phyloP scores from a whole-genome alignment of 2,329 filamentous ascomycete genomes.

The Monosporascus sp. region DNA sequence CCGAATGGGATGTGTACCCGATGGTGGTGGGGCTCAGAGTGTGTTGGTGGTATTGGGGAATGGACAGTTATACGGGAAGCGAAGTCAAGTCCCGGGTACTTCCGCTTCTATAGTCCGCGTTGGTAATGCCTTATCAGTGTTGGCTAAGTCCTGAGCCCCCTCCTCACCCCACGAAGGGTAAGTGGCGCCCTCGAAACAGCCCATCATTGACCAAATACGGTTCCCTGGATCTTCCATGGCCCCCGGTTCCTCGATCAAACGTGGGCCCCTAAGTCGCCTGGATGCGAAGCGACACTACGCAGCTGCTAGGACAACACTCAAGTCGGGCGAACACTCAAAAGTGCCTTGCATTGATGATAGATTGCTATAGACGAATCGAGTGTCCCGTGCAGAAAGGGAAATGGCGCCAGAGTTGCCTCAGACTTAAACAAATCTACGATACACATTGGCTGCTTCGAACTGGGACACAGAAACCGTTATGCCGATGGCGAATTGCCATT shows the following conservation, averaged over 20 bases:
- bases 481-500: neutral
- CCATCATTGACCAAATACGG: neutral
- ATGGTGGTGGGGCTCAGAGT: neutral
- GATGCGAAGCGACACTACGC: neutral
- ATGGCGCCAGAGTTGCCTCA: neutral
- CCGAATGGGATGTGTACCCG: neutral
- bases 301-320: neutral
- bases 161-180: neutral
- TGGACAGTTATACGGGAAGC: neutral
- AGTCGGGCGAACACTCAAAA: neutral
- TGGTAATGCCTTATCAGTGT: neutral
- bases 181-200: neutral
- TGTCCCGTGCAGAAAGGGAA: neutral
- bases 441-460: neutral
- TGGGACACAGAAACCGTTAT: neutral
- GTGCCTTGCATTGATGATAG: neutral
- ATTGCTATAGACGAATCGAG: neutral
- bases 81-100: neutral
- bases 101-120: neutral
- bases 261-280: neutral
- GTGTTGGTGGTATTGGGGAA: neutral
- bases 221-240: neutral
- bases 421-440: neutral
- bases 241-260: neutral
- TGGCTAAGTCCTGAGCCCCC: neutral